phyloP scores from a whole-genome alignment of 2,329 filamentous ascomycete species.

The Xylaria sp. region DNA sequence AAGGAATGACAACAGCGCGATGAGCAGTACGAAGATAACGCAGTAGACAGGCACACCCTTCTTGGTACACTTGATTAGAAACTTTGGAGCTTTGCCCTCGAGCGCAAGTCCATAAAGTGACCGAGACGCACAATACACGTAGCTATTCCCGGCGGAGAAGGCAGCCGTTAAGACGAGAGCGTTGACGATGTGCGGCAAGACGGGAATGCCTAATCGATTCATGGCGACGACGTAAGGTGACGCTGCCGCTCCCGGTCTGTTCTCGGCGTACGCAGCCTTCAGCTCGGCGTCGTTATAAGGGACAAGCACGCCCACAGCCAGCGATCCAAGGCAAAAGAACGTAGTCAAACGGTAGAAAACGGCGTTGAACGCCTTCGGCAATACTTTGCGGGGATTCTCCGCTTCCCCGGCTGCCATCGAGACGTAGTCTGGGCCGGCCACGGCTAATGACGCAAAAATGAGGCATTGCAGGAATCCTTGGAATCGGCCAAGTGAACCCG shows the following conservation, averaged over 20 bases:
- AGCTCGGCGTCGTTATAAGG: slow-evolving; percentile 74
- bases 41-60: slow-evolving; percentile 80
- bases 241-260: slow-evolving; percentile 73
- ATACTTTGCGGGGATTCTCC: slow-evolving; percentile 73
- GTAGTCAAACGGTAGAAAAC: slow-evolving; percentile 81
- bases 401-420: slow-evolving; percentile 74
- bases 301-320: slow-evolving; percentile 78
- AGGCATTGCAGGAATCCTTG: slow-evolving; percentile 81
- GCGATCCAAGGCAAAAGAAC: slow-evolving; percentile 80
- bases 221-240: slow-evolving; percentile 77
- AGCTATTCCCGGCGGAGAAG: slow-evolving; percentile 74
- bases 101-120: slow-evolving; percentile 75
- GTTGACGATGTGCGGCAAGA: slow-evolving; percentile 78
- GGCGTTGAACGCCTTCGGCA: slow-evolving; percentile 80
- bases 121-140: slow-evolving; percentile 74
- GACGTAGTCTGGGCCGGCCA: slow-evolving; percentile 70
- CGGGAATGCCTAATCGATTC: slow-evolving; percentile 69
- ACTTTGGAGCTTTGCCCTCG: slow-evolving; percentile 71
- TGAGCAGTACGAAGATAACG: slow-evolving; percentile 71
- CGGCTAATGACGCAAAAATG: slow-evolving; percentile 75
- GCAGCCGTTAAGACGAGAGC: slow-evolving; percentile 76
- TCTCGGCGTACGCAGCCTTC: slow-evolving; percentile 67
- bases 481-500: slow-evolving; percentile 75
- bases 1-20: slow-evolving; percentile 78
- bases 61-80: slow-evolving; percentile 70